Conservation (phyloP, 1,284 basidiomycete species). For the Volvariella volvacea region DNA sequence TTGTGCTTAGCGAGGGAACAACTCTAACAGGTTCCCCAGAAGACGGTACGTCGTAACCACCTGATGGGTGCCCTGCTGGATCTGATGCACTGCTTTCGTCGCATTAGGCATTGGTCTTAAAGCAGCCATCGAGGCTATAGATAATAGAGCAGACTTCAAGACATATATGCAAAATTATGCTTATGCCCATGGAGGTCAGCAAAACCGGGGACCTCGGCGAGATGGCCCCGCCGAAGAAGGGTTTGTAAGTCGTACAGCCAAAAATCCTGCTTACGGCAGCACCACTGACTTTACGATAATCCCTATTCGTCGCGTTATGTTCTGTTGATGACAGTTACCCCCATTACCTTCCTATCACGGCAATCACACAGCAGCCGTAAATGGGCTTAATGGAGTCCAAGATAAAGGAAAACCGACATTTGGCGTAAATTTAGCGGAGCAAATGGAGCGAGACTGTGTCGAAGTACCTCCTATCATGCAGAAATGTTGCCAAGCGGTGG, state of each 20-base stretch:
- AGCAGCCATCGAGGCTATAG: conserved; percentile 83
- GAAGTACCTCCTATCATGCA: conserved; percentile 87
- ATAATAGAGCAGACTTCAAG: conserved; percentile 93
- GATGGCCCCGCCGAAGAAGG: conserved; percentile 84
- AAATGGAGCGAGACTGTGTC: conserved; percentile 83
- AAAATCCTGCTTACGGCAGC: no score
- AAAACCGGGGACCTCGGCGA: conserved; percentile 65
- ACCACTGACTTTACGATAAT: no score
- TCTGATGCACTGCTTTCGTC: neutral
- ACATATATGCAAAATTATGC: conserved; percentile 97
- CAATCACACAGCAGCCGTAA: conserved; percentile 20
- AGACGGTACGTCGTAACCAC: conserved; percentile 43
- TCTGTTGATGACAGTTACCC: conserved; percentile 42
- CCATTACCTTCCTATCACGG: conserved; percentile 43
- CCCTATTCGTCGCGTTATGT: conserved; percentile 6
- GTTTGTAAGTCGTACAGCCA: conserved; percentile 58
- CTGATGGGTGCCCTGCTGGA: neutral
- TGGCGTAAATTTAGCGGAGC: conserved; percentile 87
- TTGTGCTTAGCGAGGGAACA: conserved; percentile 83
- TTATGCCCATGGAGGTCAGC: conserved; percentile 64
- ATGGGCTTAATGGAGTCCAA: conserved; percentile 32
- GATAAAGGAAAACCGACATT: conserved; percentile 77
- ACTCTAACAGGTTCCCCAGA: conserved; percentile 55
- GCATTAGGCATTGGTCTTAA: conserved; percentile 70
- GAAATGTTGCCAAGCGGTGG: conserved; percentile 90